Conservation (phyloP, 78 protist genomes). For the Dictyostelium intermedium region DNA sequence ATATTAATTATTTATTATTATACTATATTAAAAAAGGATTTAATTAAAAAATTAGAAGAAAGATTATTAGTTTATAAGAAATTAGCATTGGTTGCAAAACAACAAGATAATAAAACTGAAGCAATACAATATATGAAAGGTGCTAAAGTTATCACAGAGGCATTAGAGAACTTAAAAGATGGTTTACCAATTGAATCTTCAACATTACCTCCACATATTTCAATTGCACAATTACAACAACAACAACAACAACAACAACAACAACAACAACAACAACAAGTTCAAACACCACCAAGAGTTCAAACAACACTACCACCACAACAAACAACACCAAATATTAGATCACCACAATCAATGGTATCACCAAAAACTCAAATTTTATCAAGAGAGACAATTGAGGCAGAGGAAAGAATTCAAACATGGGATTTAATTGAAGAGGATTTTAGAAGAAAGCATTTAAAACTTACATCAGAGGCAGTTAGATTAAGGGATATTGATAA, state of each 20-base stretch:
- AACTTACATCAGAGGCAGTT: constrained; percentile 39
- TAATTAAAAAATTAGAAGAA: constrained; percentile 27
- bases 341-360: not conserved
- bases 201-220: constrained; percentile 38
- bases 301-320: not conserved
- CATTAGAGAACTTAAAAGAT: constrained; percentile 11
- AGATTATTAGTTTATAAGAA: constrained; percentile 14
- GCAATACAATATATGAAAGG: constrained; percentile 21
- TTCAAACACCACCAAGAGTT: not conserved
- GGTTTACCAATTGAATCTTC: constrained; percentile 41
- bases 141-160: not conserved
- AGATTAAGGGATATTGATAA: constrained; percentile 43
- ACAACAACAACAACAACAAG: not conserved
- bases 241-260: constrained; percentile 3
- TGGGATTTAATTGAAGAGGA: constrained; percentile 72
- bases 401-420: constrained; percentile 37
- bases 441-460: constrained; percentile 11
- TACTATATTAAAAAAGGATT: no score
- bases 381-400: constrained; percentile 40
- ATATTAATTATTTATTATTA: not conserved
- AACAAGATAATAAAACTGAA: not conserved
- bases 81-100: not conserved
- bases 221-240: not conserved
- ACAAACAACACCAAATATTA: not conserved
- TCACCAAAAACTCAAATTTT: constrained; percentile 12